Evolutionary conservation across 108 stramenopile species (phyloP).

Genomic region (Mayamaea pseudoterrestris): DNA sequence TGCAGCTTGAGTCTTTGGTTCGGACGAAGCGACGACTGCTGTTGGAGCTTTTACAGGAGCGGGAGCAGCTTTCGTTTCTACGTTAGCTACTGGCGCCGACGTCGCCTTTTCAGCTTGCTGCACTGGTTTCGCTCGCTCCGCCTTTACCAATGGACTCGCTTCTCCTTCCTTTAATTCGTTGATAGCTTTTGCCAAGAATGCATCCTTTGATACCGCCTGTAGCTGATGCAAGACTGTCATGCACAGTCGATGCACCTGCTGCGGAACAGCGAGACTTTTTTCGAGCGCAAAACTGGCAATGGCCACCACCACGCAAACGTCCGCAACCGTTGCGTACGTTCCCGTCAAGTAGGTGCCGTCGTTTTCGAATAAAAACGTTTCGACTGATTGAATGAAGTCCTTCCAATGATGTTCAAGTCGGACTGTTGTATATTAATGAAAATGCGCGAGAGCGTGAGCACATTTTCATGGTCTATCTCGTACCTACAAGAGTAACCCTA

Average conservation of each 20-base stretch:
- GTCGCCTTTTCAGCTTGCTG: too few species aligned
- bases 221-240: slow-evolving; percentile 6
- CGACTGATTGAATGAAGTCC: slow-evolving; percentile 1
- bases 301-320: slow-evolving; percentile 21
- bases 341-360: slow-evolving; percentile 6
- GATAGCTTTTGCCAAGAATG: not conserved
- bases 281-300: slow-evolving; percentile 3
- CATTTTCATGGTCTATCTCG: too few species aligned
- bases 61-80: too few species aligned
- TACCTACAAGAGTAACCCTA: too few species aligned
- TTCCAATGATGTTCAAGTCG: too few species aligned
- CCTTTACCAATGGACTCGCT: not conserved
- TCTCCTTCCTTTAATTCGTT: not conserved
- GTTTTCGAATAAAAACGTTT: slow-evolving; percentile 1
- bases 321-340: slow-evolving; percentile 13
- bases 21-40: not conserved
- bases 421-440: too few species aligned
- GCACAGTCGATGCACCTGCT: slow-evolving; percentile 4
- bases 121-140: too few species aligned
- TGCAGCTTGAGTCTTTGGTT: not conserved
- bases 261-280: slow-evolving; percentile 1
- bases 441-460: too few species aligned
- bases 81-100: too few species aligned
- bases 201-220: not conserved
- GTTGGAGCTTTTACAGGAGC: not conserved